Conservation (phyloP, 768 basidiomycete species). For the Naematelia aurantialba region DNA sequence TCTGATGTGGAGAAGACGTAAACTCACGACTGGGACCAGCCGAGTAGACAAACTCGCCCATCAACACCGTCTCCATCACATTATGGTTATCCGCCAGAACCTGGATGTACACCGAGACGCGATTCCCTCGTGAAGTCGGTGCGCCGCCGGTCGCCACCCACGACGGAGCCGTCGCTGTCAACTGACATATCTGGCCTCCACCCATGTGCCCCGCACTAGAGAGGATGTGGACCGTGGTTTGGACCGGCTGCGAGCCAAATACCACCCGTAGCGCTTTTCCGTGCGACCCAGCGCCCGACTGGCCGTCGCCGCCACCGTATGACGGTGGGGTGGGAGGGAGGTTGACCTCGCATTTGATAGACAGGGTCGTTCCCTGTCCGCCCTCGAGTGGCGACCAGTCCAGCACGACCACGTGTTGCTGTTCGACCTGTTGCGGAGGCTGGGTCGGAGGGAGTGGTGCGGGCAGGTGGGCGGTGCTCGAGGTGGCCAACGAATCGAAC, state of each 20-base stretch:
- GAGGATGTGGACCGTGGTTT: slow-evolving; percentile 59
- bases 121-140: slow-evolving; percentile 17
- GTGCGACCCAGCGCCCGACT: slow-evolving; percentile 55
- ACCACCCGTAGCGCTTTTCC: slow-evolving; percentile 69
- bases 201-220: slow-evolving; percentile 63
- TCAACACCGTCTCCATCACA: slow-evolving; percentile 28
- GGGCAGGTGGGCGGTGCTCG: neutral
- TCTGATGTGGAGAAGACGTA: neutral
- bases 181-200: slow-evolving; percentile 51
- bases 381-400: slow-evolving; percentile 54
- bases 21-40: slow-evolving; percentile 21
- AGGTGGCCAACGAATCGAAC: neutral
- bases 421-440: too few species aligned
- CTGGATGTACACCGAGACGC: slow-evolving; percentile 34
- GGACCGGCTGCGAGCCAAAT: slow-evolving; percentile 65
- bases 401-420: neutral
- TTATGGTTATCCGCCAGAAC: slow-evolving; percentile 27
- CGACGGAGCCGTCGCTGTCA: slow-evolving; percentile 27
- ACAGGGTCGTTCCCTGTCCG: slow-evolving; percentile 61
- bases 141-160: slow-evolving; percentile 54
- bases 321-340: slow-evolving; percentile 56
- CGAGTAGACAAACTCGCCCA: slow-evolving; percentile 34
- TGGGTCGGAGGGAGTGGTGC: neutral
- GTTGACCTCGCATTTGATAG: slow-evolving; percentile 63
- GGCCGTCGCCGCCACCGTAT: slow-evolving; percentile 62